Percentiles rank a stretch among this genome's conserved stretches.
These are phyloP conservation scores for Rhodotorula sp. DNA, from an alignment of 1,284 basidiomycete species.

Conservation along the genomic window DNA sequence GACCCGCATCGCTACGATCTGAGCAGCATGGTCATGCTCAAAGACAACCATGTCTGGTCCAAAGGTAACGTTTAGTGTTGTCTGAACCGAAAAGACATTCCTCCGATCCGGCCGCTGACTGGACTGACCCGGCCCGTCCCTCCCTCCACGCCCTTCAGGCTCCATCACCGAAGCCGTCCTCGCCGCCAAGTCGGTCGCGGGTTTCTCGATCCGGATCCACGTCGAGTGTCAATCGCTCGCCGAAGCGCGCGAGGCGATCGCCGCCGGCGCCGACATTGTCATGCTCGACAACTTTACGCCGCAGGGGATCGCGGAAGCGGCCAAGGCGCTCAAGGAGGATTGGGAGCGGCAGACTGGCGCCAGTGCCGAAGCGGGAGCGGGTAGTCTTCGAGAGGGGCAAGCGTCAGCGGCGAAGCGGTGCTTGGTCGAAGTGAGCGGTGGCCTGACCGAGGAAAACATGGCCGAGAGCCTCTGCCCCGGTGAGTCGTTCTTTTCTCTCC, in stretches of 20 bases:
- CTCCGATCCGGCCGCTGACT: not conserved
- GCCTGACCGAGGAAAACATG: conserved; percentile 82
- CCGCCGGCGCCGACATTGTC: conserved; percentile 92
- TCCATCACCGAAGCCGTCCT: conserved; percentile 86
- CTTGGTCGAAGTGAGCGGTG: conserved; percentile 85
- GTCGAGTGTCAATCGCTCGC: conserved; percentile 87
- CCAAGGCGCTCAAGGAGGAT: conserved; percentile 68
- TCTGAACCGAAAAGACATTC: not conserved
- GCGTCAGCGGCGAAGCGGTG: conserved; percentile 56
- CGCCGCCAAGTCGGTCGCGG: conserved; percentile 81
- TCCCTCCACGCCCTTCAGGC: conserved; percentile 52
- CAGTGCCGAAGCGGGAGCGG: conserved; percentile 6
- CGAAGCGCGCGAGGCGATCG: conserved; percentile 93
- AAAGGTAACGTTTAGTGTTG: conserved; percentile 59
- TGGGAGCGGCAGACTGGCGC: conserved; percentile 54
- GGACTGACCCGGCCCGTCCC: not conserved
- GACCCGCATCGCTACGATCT: conserved; percentile 96
- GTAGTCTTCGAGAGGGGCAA: conserved; percentile 43
- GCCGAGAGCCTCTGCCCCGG: conserved; percentile 71
- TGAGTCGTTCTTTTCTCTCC: no score
- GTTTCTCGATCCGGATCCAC: conserved; percentile 89
- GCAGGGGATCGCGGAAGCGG: conserved; percentile 64
- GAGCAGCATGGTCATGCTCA: conserved; percentile 99
- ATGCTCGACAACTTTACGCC: conserved; percentile 98
- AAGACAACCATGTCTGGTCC: conserved; percentile 99